These are phyloP conservation scores for Trichosporon ovoides DNA, from an alignment of 1,284 basidiomycete genomes.

Conservation along the genomic window DNA sequence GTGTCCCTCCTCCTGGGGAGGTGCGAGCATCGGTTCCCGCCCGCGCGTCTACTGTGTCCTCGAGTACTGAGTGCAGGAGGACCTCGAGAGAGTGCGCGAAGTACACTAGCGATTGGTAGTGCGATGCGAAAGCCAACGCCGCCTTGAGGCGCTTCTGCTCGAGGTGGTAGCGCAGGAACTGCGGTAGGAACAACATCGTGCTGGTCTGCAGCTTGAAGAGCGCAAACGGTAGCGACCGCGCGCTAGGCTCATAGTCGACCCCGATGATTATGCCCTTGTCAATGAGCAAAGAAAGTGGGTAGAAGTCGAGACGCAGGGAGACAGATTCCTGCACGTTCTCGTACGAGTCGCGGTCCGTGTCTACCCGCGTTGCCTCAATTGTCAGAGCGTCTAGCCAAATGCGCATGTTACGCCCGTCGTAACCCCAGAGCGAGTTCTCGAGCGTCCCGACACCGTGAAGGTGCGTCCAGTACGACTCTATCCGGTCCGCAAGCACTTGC, in stretches of 20 bases:
- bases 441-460: constrained; percentile 83
- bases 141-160: constrained; percentile 63
- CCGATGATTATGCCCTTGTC: constrained; percentile 98
- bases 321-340: constrained; percentile 85
- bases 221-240: constrained; percentile 76
- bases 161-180: constrained; percentile 80
- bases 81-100: constrained; percentile 93
- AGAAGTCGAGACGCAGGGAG: constrained; percentile 84
- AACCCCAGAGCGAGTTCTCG: constrained; percentile 97
- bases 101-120: constrained; percentile 84
- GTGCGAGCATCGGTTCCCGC: background rate
- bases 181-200: constrained; percentile 92
- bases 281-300: constrained; percentile 93
- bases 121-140: constrained; percentile 78
- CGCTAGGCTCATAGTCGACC: constrained; percentile 78
- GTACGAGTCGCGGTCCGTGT: constrained; percentile 50
- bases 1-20: constrained; percentile 44
- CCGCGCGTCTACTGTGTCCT: constrained; percentile 64
- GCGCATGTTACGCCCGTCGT: constrained; percentile 80
- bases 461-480: constrained; percentile 99
- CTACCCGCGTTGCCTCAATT: constrained; percentile 61
- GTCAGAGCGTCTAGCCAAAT: constrained; percentile 94
- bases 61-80: constrained; percentile 85
- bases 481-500: constrained; percentile 90
- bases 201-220: constrained; percentile 89